Evolutionary conservation across 2,329 filamentous ascomycete genomes (phyloP).

Genomic region (Clonostachys rhizophaga): DNA sequence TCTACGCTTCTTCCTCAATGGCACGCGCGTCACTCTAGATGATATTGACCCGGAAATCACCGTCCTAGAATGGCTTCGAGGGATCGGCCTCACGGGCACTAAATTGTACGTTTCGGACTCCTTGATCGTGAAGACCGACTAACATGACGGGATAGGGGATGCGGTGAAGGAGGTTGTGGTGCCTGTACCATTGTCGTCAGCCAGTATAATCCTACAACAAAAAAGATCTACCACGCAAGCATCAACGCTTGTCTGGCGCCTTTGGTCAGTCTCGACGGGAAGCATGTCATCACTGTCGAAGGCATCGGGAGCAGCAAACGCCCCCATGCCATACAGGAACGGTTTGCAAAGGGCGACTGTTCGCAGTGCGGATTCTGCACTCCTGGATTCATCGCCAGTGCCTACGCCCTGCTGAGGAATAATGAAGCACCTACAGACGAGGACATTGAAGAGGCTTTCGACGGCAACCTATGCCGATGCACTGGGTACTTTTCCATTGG

Average conservation of each 20-base stretch:
- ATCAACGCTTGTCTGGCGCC: slow-evolving; percentile 96
- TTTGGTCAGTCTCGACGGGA: slow-evolving; percentile 88
- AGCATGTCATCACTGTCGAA: slow-evolving; percentile 97
- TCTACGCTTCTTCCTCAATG: slow-evolving; percentile 89
- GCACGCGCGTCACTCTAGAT: slow-evolving; percentile 82
- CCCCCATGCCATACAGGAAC: slow-evolving; percentile 86
- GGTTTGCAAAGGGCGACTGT: slow-evolving; percentile 86
- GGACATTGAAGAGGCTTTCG: slow-evolving; percentile 92
- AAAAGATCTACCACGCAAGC: slow-evolving; percentile 90
- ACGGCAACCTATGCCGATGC: slow-evolving; percentile 92
- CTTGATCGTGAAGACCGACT: neutral
- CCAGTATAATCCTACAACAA: slow-evolving; percentile 88
- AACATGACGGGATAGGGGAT: slow-evolving; percentile 51
- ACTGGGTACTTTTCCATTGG: slow-evolving; percentile 93
- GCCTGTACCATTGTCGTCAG: slow-evolving; percentile 95
- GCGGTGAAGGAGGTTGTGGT: slow-evolving; percentile 93
- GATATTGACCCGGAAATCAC: slow-evolving; percentile 88
- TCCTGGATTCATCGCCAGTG: slow-evolving; percentile 94
- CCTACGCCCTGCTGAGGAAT: slow-evolving; percentile 90
- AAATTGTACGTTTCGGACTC: slow-evolving; percentile 57
- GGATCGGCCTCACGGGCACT: slow-evolving; percentile 89
- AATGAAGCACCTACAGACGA: slow-evolving; percentile 71
- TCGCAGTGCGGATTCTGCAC: slow-evolving; percentile 96
- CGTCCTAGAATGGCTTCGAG: slow-evolving; percentile 85
- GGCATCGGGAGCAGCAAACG: slow-evolving; percentile 85